Evolutionary conservation across 2,329 filamentous ascomycete genomes (phyloP).

Genomic region (Penicillium oxalicum): DNA sequence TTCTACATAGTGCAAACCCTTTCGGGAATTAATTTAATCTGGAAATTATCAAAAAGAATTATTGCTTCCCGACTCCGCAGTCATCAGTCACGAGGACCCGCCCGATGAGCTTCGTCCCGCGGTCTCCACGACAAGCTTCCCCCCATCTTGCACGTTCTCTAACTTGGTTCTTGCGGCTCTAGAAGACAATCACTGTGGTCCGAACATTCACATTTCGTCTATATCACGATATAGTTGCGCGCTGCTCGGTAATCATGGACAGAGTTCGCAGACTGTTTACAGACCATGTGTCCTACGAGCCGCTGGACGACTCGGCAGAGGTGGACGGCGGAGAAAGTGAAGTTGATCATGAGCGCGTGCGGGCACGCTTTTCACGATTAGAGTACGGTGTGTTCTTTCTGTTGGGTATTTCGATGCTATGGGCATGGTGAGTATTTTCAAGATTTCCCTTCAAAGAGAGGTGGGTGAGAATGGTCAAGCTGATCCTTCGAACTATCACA

Average conservation of each 20-base stretch:
- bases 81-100: constrained; percentile 9
- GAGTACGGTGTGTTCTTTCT: constrained; percentile 82
- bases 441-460: not conserved
- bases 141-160: constrained; percentile 3
- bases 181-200: not conserved
- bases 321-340: constrained; percentile 28
- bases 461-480: not conserved
- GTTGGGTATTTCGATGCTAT: constrained; percentile 88
- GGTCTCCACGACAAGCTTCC: constrained; percentile 11
- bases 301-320: constrained; percentile 23
- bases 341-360: constrained; percentile 7
- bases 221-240: not conserved
- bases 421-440: constrained; percentile 69
- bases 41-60: not conserved
- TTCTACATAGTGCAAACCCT: no score
- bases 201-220: not conserved
- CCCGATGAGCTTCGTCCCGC: not conserved
- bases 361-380: constrained; percentile 64
- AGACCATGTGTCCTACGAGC: constrained; percentile 28
- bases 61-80: constrained; percentile 6
- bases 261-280: constrained; percentile 31
- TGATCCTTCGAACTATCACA: not conserved
- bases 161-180: not conserved
- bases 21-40: no score
- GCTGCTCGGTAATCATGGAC: constrained; percentile 24